Conservation (phyloP, 2,329 filamentous ascomycete genomes). For the Atkinsonella texensis region DNA sequence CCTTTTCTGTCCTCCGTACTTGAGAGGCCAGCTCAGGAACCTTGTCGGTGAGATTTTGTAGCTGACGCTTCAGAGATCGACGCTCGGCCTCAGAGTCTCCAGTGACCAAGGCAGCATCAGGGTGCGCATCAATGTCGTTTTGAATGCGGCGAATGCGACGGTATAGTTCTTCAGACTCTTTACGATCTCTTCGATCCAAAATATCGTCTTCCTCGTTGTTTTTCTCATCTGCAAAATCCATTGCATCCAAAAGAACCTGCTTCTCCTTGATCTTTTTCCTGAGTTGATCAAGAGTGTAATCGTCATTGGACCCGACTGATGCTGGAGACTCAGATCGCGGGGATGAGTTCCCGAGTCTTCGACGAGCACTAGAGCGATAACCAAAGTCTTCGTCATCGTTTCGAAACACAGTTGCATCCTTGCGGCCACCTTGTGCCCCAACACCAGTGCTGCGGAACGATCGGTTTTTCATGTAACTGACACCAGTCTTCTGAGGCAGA, state of each 20-base stretch:
- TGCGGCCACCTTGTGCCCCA: conserved; percentile 51
- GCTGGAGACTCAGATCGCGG: conserved; percentile 69
- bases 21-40: conserved; percentile 86
- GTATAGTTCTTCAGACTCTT: conserved; percentile 89
- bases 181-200: conserved; percentile 78
- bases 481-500: conserved; percentile 91
- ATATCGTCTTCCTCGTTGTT: conserved; percentile 82
- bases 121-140: conserved; percentile 87
- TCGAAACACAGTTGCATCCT: conserved; percentile 93
- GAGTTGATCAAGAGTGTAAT: conserved; percentile 75
- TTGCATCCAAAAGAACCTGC: conserved; percentile 85
- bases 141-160: conserved; percentile 83
- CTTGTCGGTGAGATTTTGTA: conserved; percentile 79
- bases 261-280: conserved; percentile 90
- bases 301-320: conserved; percentile 61
- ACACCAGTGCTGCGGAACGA: conserved; percentile 64
- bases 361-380: conserved; percentile 87
- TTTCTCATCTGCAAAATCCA: conserved; percentile 92
- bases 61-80: conserved; percentile 72
- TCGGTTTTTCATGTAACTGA: conserved; percentile 92
- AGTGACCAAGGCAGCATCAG: conserved; percentile 56
- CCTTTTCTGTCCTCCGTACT: conserved; percentile 80
- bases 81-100: conserved; percentile 82
- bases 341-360: conserved; percentile 67
- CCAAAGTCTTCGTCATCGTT: conserved; percentile 90